Percentiles rank a stretch among this genome's conserved stretches.
phyloP scores from a whole-genome alignment of 257 asterid genomes.

The Lithospermum erythrorhizon region DNA sequence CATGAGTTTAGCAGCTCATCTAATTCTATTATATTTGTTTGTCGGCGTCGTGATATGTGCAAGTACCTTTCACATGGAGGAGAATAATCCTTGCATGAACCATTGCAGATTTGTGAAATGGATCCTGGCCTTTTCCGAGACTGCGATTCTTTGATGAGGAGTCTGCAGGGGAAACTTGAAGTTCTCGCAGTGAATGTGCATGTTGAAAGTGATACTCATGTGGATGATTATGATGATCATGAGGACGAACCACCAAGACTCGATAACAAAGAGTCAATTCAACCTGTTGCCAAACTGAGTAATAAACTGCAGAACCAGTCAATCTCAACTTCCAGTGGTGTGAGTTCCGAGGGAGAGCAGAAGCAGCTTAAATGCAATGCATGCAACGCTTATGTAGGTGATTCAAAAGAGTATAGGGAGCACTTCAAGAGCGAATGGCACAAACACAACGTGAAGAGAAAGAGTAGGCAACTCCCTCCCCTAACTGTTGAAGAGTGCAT shows the following conservation, averaged over 20 bases:
- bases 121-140: constrained; percentile 70
- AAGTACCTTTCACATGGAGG: too few species aligned
- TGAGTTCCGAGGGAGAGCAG: constrained; percentile 35
- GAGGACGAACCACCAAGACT: constrained; percentile 43
- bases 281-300: constrained; percentile 27
- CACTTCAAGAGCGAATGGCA: constrained; percentile 98
- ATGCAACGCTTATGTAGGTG: constrained; percentile 67
- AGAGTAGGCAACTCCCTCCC: constrained; percentile 77
- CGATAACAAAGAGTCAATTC: constrained; percentile 21
- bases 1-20: too few species aligned
- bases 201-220: constrained; percentile 50
- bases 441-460: constrained; percentile 74
- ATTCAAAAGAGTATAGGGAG: constrained; percentile 67
- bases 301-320: constrained; percentile 55
- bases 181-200: constrained; percentile 81
- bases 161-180: constrained; percentile 75
- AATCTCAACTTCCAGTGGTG: constrained; percentile 30
- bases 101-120: constrained; percentile 54
- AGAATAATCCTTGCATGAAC: background rate
- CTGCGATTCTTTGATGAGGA: constrained; percentile 63
- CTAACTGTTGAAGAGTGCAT: constrained; percentile 74
- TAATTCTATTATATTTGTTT: too few species aligned
- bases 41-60: background rate
- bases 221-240: constrained; percentile 61
- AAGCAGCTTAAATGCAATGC: constrained; percentile 79